These are phyloP conservation scores for Claviceps quebecensis DNA, from an alignment of 2,329 filamentous ascomycete species.

Conservation along the genomic window DNA sequence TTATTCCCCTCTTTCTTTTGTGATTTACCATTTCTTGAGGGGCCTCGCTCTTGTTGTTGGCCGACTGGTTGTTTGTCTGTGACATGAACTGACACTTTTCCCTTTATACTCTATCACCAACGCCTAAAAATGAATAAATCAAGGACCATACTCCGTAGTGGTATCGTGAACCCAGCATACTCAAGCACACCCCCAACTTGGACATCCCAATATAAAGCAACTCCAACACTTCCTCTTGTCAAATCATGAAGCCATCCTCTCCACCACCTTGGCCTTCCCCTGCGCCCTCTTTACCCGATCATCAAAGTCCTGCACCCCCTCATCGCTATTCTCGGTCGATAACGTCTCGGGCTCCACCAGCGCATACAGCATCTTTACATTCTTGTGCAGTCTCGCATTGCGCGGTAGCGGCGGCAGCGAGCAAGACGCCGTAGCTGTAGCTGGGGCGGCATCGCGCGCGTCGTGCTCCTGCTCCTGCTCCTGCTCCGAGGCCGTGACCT, in stretches of 20 bases:
- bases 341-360: constrained; percentile 68
- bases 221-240: background rate
- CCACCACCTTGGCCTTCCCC: constrained; percentile 74
- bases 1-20: background rate
- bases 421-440: constrained; percentile 4
- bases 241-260: constrained; percentile 42
- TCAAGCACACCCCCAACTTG: too few species aligned
- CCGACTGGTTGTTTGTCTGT: background rate
- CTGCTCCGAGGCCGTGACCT: too few species aligned
- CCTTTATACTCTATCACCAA: too few species aligned
- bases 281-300: constrained; percentile 72
- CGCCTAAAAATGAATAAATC: background rate
- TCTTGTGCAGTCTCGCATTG: constrained; percentile 59
- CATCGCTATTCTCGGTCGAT: constrained; percentile 71
- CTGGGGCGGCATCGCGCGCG: background rate
- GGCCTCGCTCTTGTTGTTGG: background rate
- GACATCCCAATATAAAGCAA: too few species aligned
- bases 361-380: constrained; percentile 60
- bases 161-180: background rate
- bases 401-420: constrained; percentile 30
- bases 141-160: background rate
- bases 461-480: too few species aligned
- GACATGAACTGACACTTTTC: too few species aligned
- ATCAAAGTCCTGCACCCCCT: constrained; percentile 82
- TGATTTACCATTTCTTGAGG: background rate